These are phyloP conservation scores for Coccomyxa subellipsoidea DNA, from an alignment of 163 green algal species.

Conservation along the genomic window DNA sequence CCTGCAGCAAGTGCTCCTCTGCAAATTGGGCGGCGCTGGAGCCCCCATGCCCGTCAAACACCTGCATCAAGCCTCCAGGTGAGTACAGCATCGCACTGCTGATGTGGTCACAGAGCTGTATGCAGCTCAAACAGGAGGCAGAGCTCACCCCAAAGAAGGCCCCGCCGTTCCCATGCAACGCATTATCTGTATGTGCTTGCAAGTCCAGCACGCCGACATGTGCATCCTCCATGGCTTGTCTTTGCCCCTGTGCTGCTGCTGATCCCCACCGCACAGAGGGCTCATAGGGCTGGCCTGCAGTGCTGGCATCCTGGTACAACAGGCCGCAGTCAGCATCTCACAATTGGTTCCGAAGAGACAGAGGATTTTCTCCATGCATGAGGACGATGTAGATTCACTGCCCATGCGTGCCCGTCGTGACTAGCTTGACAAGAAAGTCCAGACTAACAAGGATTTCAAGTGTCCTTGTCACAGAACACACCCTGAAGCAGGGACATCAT, in stretches of 20 bases:
- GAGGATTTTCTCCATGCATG: not conserved
- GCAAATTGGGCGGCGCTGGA: constrained; percentile 43
- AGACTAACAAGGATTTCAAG: not conserved
- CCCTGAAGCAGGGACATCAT: too few relatives aligned
- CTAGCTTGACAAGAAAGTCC: not conserved
- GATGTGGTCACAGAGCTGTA: too few relatives aligned
- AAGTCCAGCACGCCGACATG: constrained; percentile 21
- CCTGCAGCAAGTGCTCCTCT: constrained; percentile 34
- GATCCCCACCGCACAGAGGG: constrained; percentile 17
- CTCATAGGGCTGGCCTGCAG: not conserved
- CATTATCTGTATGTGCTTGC: not conserved
- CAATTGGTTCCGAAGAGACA: not conserved
- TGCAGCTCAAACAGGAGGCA: too few relatives aligned
- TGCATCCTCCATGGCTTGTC: constrained; percentile 32
- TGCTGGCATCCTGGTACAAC: not conserved
- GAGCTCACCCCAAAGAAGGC: constrained; percentile 16
- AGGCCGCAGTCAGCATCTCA: not conserved
- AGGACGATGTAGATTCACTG: too few relatives aligned
- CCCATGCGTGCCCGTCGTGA: too few relatives aligned
- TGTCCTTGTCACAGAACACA: not conserved
- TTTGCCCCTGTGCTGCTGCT: constrained; percentile 17
- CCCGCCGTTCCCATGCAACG: not conserved
- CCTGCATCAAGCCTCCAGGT: constrained; percentile 18
- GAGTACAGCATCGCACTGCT: not conserved
- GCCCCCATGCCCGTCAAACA: constrained; percentile 68